Evolutionary conservation across 805 yeast genomes (phyloP).

Genomic region (Metschnikowia proteae): DNA sequence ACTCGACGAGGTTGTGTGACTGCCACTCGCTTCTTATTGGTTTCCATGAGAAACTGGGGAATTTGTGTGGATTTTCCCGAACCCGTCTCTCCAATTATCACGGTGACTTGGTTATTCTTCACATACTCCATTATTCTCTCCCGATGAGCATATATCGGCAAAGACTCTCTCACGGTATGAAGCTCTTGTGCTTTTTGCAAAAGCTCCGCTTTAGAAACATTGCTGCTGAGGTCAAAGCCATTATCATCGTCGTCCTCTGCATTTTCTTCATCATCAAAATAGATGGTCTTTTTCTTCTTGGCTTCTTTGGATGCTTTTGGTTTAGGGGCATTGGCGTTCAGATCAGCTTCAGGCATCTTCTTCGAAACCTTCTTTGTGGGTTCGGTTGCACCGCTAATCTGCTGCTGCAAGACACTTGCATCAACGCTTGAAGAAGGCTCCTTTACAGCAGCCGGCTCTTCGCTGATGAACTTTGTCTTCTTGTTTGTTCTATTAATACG

Average conservation of each 20-base stretch:
- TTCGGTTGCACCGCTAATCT: no score
- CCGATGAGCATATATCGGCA: constrained; percentile 77
- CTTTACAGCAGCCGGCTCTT: constrained; percentile 1
- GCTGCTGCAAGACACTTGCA: no score
- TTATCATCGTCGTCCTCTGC: constrained; percentile 30
- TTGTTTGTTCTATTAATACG: constrained; percentile 21
- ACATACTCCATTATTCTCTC: constrained; percentile 58
- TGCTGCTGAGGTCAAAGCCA: constrained; percentile 10
- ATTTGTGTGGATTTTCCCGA: constrained; percentile 97
- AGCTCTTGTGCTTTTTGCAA: constrained; percentile 43
- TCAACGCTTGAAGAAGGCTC: no score
- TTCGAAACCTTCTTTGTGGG: neutral
- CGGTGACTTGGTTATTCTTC: constrained; percentile 57
- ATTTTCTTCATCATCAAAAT: constrained; percentile 35
- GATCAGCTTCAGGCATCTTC: neutral
- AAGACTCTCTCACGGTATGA: constrained; percentile 47
- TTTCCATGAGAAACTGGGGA: constrained; percentile 79
- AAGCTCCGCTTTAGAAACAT: constrained; percentile 23
- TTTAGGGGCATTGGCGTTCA: neutral
- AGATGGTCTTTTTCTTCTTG: constrained; percentile 22
- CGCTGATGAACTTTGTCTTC: constrained; percentile 21
- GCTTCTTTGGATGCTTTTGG: neutral
- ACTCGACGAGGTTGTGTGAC: constrained; percentile 98
- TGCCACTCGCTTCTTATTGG: constrained; percentile 58
- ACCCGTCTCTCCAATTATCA: constrained; percentile 95